These are phyloP conservation scores for Pseudonitzschia delicatissima DNA, from an alignment of 108 stramenopile species.

Conservation along the genomic window DNA sequence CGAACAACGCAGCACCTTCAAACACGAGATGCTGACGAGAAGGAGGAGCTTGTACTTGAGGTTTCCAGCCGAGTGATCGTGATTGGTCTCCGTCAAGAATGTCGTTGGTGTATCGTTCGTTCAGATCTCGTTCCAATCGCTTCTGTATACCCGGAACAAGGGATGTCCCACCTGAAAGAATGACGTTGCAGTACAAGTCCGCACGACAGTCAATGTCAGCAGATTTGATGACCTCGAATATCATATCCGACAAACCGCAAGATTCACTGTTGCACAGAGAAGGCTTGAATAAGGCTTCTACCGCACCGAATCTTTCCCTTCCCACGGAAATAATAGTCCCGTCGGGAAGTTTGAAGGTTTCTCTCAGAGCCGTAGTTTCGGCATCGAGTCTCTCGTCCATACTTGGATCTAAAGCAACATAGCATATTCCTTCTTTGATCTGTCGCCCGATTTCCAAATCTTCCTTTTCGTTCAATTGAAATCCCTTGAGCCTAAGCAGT, in stretches of 20 bases:
- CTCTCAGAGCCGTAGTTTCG: constrained; percentile 7
- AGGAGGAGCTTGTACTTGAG: constrained; percentile 19
- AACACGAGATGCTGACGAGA: constrained; percentile 20
- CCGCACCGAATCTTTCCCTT: constrained; percentile 9
- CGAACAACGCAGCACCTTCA: constrained; percentile 31
- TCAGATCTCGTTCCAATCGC: constrained; percentile 7
- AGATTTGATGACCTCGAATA: constrained; percentile 4
- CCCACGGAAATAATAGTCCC: constrained; percentile 7
- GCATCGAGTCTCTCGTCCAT: constrained; percentile 1
- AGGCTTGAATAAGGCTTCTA: constrained; percentile 16
- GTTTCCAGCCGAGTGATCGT: constrained; percentile 14
- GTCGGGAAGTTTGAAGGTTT: constrained; percentile 10
- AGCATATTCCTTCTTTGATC: constrained; percentile 9
- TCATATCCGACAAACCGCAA: constrained; percentile 2
- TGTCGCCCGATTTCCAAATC: constrained; percentile 18
- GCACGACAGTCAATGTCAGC: constrained; percentile 15
- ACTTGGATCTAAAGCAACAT: constrained; percentile 3
- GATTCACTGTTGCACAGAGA: not conserved
- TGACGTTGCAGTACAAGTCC: constrained; percentile 10
- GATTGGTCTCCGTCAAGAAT: constrained; percentile 3
- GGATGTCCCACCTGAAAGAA: constrained; percentile 11
- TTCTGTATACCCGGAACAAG: not conserved
- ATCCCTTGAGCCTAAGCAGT: constrained; percentile 13
- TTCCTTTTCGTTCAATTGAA: constrained; percentile 8
- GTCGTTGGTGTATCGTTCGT: constrained; percentile 7